Conservation (phyloP, 1,284 basidiomycete species). For the Cystobasidium slooffiae region DNA sequence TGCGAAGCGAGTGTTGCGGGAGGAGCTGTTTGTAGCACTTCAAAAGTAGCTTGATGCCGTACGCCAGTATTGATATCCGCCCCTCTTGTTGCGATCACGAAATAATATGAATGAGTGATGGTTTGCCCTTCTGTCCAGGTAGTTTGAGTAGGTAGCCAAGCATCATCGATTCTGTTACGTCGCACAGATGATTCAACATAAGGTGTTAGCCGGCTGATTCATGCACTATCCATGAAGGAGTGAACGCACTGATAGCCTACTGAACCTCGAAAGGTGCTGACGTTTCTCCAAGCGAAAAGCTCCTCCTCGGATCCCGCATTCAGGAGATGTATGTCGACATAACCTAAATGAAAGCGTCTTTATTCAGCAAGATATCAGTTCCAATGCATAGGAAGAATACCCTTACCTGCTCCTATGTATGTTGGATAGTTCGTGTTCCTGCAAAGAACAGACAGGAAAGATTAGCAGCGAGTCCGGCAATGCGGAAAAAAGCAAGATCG, state of each 20-base stretch:
- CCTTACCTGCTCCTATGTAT: conserved; percentile 29
- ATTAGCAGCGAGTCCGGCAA: no score
- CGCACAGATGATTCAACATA: neutral
- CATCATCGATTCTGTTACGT: conserved; percentile 66
- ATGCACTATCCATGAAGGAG: neutral
- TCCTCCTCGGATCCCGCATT: conserved; percentile 66
- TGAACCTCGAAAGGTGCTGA: conserved; percentile 65
- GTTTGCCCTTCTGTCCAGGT: conserved; percentile 61
- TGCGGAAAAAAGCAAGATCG: neutral
- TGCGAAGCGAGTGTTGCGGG: conserved; percentile 44
- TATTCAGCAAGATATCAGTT: no score
- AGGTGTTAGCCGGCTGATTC: neutral
- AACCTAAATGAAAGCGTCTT: conserved; percentile 26
- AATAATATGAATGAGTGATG: conserved; percentile 71
- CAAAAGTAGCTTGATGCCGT: conserved; percentile 70
- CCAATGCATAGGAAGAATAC: no score
- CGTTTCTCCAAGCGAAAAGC: conserved; percentile 54
- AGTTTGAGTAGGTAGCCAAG: conserved; percentile 66
- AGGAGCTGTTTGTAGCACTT: conserved; percentile 63
- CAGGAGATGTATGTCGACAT: conserved; percentile 71
- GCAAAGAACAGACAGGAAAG: no score
- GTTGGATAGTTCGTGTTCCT: conserved; percentile 38
- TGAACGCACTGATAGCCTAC: conserved; percentile 60
- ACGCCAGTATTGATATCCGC: conserved; percentile 64
- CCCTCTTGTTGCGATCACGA: conserved; percentile 67